Evolutionary conservation across 2,329 filamentous ascomycete species (phyloP), one percentile per base, ranked within the genome.

Genomic region (Stagonosporopsis cucurbitacearum): DNA sequence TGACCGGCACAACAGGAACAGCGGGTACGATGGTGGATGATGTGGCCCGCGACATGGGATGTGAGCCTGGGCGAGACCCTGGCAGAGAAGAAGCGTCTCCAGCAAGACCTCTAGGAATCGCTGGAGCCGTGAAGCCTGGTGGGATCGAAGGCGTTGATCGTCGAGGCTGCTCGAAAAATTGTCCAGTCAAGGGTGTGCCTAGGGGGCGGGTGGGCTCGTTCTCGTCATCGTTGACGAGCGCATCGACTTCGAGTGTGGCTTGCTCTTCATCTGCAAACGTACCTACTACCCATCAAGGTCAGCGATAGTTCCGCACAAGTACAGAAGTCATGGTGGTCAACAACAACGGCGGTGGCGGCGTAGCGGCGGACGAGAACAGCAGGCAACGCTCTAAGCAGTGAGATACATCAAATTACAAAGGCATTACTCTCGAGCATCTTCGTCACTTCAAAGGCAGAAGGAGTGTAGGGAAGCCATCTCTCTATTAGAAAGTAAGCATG

Each of bases 201-300:
- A 62, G 58, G 35, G 33, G 58, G 25, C 58, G 84, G 77, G 55
- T 47, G 47, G 58, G 63, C 60, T 67, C 67, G 28, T 62, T 57
- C 5, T 74, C 69, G 26, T 60, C 59, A 40, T 91, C 88, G 20
- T 86, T 84, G 12, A 91, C 88, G 4, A 91, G 77, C 3, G 86
- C 86, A 70, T 90, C 88, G 36, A 91, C 84, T n/a, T 84, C 87
- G 39, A 80, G 80, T 2, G 80, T 82, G 12, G 82, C 86, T 62
- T 88, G 86, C 58, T 87, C 85, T 41, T 88, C 78, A 11, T 82
- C 83, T 54, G 80, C 78, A 37, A 78, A 70, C 45, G 86, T 83
- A 67, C 89, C 86, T 75, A 88, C 87, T 90, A 58, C 59, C 42
- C 53, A 60, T 43, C 67, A 67, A 66, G 66, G 73, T 84, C 77